These are phyloP conservation scores for Eucalyptus erythrocorys DNA, from an alignment of 345 rosid species.

Conservation along the genomic window DNA sequence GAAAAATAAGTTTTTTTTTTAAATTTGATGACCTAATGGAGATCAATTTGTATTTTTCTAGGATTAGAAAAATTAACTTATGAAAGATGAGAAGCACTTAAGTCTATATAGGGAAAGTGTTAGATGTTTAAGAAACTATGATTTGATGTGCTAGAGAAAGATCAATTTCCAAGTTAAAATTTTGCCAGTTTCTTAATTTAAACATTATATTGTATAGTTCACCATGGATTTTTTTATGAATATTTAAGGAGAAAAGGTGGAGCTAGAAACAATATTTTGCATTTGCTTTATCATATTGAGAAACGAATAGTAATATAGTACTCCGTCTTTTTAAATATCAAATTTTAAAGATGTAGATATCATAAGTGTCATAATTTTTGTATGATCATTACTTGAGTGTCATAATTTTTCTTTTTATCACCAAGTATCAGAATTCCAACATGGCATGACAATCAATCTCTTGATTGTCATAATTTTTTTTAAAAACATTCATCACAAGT, in stretches of 20 bases:
- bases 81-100: background rate
- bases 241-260: background rate
- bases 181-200: background rate
- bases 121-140: background rate
- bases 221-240: background rate
- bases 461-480: too few relatives aligned
- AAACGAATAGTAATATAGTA: too few relatives aligned
- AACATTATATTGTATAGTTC: background rate
- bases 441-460: background rate
- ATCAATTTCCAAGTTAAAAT: background rate
- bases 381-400: too few relatives aligned
- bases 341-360: background rate
- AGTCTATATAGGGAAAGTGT: background rate
- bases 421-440: background rate
- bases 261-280: background rate
- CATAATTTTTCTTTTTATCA: too few relatives aligned
- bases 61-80: too few relatives aligned
- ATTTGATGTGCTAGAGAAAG: background rate
- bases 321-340: background rate
- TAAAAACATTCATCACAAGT: background rate
- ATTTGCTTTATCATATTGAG: background rate
- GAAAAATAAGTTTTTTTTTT: too few relatives aligned
- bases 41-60: background rate
- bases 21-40: too few relatives aligned
- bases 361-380: too few relatives aligned